Evolutionary conservation across 352 stramenopile species (phyloP).

Genomic region (Globisporangium camurandrum): DNA sequence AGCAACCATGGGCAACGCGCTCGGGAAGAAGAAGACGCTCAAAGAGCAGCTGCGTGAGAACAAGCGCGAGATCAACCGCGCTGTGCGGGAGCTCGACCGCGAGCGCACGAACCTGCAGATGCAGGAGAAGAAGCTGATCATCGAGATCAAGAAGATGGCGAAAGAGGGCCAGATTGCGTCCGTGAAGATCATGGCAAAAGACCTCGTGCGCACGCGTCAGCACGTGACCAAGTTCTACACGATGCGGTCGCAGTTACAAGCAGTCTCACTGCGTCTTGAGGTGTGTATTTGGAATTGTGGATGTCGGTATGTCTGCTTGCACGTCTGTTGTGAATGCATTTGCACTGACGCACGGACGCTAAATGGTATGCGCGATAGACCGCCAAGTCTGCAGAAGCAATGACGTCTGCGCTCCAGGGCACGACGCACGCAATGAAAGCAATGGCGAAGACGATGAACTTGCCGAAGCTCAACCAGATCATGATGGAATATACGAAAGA

Average conservation of each 20-base stretch:
- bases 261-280: conserved; percentile 89
- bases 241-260: conserved; percentile 95
- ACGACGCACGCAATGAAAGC: conserved; percentile 80
- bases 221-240: conserved; percentile 98
- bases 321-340: no score
- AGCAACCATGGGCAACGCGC: conserved; percentile 54
- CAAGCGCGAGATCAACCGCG: conserved; percentile 96
- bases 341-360: no score
- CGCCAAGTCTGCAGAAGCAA: conserved; percentile 95
- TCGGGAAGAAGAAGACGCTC: conserved; percentile 76
- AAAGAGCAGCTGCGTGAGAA: conserved; percentile 95
- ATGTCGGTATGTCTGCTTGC: neutral
- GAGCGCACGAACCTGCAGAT: conserved; percentile 90
- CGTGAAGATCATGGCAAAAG: conserved; percentile 97
- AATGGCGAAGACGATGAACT: conserved; percentile 94
- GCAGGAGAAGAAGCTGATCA: conserved; percentile 93
- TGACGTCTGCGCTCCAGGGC: conserved; percentile 82
- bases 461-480: conserved; percentile 95
- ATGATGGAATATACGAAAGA: conserved; percentile 98
- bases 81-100: conserved; percentile 94
- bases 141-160: conserved; percentile 97
- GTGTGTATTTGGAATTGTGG: conserved; percentile 22
- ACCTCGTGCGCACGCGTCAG: conserved; percentile 92
- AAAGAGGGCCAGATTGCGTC: conserved; percentile 94
- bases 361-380: conserved; percentile 80